These are phyloP conservation scores for Coelastrella sp. DNA, from an alignment of 139 green algal genomes.

Conservation along the genomic window DNA sequence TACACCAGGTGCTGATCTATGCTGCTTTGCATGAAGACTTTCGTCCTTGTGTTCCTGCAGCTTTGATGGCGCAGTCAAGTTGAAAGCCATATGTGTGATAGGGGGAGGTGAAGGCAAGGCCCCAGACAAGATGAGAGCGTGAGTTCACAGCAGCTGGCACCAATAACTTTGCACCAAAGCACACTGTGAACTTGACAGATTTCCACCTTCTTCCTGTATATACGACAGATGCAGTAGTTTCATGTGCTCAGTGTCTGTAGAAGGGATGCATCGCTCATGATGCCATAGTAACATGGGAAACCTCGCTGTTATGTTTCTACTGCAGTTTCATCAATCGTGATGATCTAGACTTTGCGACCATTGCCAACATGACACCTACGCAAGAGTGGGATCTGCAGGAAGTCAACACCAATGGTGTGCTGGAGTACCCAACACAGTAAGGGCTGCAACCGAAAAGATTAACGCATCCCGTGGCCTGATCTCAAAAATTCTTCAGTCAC, in stretches of 20 bases:
- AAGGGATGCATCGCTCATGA: background rate
- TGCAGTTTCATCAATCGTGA: constrained; percentile 83
- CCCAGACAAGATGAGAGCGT: constrained; percentile 74
- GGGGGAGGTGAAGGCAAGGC: constrained; percentile 64
- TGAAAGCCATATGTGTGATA: constrained; percentile 87
- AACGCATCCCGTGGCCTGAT: no score
- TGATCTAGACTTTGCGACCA: constrained; percentile 85
- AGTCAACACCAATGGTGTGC: constrained; percentile 52
- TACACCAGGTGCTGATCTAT: no score
- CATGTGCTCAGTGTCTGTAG: background rate
- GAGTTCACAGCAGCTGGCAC: constrained; percentile 32
- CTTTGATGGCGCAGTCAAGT: constrained; percentile 86
- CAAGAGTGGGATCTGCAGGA: constrained; percentile 90
- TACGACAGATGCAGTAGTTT: no score
- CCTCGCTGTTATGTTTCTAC: background rate
- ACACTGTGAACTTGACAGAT: no score
- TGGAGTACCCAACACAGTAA: constrained; percentile 72
- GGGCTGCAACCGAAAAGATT: no score
- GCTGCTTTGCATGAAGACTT: background rate
- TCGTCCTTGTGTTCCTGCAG: constrained; percentile 42
- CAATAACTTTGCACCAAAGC: background rate
- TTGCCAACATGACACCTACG: constrained; percentile 64
- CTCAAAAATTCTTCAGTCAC: no score
- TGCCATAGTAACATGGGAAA: background rate
- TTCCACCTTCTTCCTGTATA: no score